Conservation (phyloP, 768 basidiomycete genomes). For the Auriculariales sp. region DNA sequence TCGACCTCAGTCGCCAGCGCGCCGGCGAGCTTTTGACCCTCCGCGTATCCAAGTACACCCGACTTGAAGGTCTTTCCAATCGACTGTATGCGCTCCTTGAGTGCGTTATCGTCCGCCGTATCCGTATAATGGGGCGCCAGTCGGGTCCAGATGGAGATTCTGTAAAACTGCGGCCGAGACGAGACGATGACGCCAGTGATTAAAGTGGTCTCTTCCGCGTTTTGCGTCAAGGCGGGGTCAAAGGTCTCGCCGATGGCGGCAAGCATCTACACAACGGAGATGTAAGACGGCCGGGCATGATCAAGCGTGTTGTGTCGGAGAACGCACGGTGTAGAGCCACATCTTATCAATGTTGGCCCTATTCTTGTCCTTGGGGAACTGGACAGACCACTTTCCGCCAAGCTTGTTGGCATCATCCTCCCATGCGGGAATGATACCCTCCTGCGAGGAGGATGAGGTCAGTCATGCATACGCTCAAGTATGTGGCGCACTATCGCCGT, state of each 20-base stretch:
- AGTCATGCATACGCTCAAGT: not conserved
- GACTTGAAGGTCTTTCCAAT: conserved; percentile 88
- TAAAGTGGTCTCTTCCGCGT: conserved; percentile 25
- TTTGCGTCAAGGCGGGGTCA: conserved; percentile 60
- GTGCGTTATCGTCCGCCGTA: conserved; percentile 28
- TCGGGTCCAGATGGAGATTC: conserved; percentile 95
- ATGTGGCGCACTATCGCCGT: conserved; percentile 9
- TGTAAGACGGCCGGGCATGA: conserved; percentile 3
- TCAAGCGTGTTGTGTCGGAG: conserved; percentile 6
- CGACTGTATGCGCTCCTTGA: conserved; percentile 69
- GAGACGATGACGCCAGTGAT: conserved; percentile 90
- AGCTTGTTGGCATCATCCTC: conserved; percentile 93
- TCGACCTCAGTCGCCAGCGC: conserved; percentile 92
- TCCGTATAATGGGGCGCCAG: conserved; percentile 40
- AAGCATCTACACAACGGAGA: conserved; percentile 60
- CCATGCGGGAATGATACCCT: conserved; percentile 94
- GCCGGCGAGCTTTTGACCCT: conserved; percentile 59
- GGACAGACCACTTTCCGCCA: conserved; percentile 98
- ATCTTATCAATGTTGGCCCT: conserved; percentile 72
- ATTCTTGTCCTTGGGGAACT: conserved; percentile 93
- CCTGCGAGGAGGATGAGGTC: conserved; percentile 29
- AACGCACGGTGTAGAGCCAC: conserved; percentile 90
- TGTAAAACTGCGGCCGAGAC: conserved; percentile 87
- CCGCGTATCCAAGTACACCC: conserved; percentile 67
- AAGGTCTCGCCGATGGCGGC: conserved; percentile 99